phyloP scores from a whole-genome alignment of 768 basidiomycete genomes.

The Kwoniella sp. region DNA sequence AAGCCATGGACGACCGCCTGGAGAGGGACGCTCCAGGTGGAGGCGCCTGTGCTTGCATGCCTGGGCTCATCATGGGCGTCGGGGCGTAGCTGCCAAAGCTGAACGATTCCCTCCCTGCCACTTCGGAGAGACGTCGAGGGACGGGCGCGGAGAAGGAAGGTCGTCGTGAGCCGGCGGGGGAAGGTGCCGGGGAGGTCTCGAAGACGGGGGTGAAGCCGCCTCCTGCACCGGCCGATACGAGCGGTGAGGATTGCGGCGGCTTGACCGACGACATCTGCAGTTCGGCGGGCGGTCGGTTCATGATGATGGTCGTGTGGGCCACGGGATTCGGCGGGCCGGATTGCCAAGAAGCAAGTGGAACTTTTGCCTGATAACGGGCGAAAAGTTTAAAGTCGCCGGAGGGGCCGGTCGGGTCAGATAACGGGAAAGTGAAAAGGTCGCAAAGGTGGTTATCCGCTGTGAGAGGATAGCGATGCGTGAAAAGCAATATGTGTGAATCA shows the following conservation, averaged over 20 bases:
- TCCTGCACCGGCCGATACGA: neutral
- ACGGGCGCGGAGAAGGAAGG: conserved; percentile 10
- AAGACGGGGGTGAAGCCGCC: conserved; percentile 13
- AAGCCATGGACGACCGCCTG: conserved; percentile 28
- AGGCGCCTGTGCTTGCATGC: neutral
- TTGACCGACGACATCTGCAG: conserved; percentile 17
- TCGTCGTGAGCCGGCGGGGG: conserved; percentile 12
- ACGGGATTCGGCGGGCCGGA: too few species aligned
- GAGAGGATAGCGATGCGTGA: too few species aligned
- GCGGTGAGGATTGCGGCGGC: conserved; percentile 3
- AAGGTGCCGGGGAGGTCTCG: conserved; percentile 15
- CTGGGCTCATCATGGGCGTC: too few species aligned
- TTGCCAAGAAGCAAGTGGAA: too few species aligned
- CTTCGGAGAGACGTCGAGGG: conserved; percentile 7
- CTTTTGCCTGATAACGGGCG: too few species aligned
- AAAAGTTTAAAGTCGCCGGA: too few species aligned
- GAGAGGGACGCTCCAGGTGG: conserved; percentile 14
- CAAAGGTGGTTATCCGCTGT: too few species aligned
- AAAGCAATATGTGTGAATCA: too few species aligned
- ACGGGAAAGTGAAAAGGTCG: too few species aligned
- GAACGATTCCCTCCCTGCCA: conserved; percentile 10
- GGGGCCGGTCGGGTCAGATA: too few species aligned
- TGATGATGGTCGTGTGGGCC: neutral
- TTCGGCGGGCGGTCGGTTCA: conserved; percentile 3
- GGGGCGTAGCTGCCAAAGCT: neutral